Conservation (phyloP, 345 rosid species). For the Boechera stricta region DNA sequence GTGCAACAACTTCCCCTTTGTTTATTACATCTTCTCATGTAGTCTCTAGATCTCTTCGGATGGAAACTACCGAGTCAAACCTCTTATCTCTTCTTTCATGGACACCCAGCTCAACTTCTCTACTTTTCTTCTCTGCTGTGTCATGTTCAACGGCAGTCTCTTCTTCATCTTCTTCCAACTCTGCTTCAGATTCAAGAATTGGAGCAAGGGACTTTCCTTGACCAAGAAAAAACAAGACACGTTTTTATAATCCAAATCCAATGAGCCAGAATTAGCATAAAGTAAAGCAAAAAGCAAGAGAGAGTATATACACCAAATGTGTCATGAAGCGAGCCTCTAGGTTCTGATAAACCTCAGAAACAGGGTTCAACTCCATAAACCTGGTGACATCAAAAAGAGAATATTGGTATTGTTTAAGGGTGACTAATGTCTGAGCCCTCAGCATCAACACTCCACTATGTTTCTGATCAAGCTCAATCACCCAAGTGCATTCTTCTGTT, state of each 20-base stretch:
- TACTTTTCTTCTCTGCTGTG: conserved; percentile 19
- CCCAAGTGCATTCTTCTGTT: conserved; percentile 89
- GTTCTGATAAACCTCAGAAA: conserved; percentile 79
- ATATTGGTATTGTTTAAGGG: conserved; percentile 80
- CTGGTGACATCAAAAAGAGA: conserved; percentile 90
- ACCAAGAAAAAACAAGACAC: conserved; percentile 54
- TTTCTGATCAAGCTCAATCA: conserved; percentile 85
- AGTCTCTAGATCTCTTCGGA: conserved; percentile 41
- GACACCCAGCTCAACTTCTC: not conserved
- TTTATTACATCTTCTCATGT: conserved; percentile 6
- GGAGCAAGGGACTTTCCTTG: conserved; percentile 96
- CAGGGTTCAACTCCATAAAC: conserved; percentile 80
- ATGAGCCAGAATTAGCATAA: not conserved
- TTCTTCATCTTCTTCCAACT: conserved; percentile 79
- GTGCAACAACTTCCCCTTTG: conserved; percentile 43
- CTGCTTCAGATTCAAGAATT: conserved; percentile 88
- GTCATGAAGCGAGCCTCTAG: conserved; percentile 87
- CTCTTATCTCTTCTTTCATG: not conserved
- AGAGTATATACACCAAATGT: conserved; percentile 63
- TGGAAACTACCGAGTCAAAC: conserved; percentile 24
- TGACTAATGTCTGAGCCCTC: conserved; percentile 77
- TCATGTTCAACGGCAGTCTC: conserved; percentile 39
- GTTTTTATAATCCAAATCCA: not conserved
- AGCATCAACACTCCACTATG: conserved; percentile 94
- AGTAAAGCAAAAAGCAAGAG: not conserved